Conservation (phyloP, 257 asterid species). For the Solanum chilense region DNA sequence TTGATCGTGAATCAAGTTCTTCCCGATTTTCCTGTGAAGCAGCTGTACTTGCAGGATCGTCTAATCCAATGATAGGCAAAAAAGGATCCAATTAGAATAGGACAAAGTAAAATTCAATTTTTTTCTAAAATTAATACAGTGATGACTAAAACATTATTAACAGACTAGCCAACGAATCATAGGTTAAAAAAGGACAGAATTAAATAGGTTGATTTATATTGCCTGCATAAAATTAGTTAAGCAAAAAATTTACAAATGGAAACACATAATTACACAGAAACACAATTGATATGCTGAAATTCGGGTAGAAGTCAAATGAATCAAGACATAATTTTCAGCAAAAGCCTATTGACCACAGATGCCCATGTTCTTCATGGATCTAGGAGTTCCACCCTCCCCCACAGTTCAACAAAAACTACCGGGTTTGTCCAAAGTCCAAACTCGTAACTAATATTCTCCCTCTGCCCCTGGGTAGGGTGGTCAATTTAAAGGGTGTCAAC, state of each 20-base stretch:
- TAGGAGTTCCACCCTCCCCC: not conserved
- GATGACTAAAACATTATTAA: not conserved
- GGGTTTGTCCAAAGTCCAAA: not conserved
- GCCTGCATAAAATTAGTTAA: not conserved
- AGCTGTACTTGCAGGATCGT: slow-evolving; percentile 76
- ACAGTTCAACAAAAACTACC: not conserved
- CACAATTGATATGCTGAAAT: not conserved
- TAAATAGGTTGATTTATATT: not conserved
- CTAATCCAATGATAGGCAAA: not conserved
- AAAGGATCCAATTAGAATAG: not conserved
- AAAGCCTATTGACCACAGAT: not conserved
- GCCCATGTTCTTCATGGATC: not conserved
- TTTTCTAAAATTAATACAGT: not conserved
- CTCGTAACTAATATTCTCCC: not conserved
- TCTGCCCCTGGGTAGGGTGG: not conserved
- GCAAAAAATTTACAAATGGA: not conserved
- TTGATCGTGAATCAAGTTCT: slow-evolving; percentile 81
- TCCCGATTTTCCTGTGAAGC: slow-evolving; percentile 74
- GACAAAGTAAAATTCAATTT: not conserved
- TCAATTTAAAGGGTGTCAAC: not conserved
- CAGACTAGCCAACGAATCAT: not conserved
- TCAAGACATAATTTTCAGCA: not conserved
- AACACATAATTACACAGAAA: not conserved
- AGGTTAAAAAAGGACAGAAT: not conserved
- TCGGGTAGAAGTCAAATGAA: not conserved